Evolutionary conservation across 2,329 filamentous ascomycete species (phyloP).

Genomic region (Pseudocercospora ulei): DNA sequence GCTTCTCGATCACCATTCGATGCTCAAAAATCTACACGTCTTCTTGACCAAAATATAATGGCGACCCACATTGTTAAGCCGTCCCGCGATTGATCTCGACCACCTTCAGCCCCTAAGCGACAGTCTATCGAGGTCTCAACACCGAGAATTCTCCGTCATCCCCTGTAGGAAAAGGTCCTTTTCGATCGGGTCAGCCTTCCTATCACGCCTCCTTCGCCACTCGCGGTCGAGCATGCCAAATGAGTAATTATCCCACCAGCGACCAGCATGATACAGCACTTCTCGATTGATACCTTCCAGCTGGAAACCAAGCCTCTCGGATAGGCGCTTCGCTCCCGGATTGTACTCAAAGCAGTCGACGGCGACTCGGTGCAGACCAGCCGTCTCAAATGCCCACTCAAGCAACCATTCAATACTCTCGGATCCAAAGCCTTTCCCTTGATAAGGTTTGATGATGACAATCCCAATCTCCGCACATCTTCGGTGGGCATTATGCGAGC

Average conservation of each 20-base stretch:
- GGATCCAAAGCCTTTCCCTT: conserved; percentile 40
- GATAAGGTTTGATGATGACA: conserved; percentile 33
- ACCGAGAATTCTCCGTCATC: conserved; percentile 2
- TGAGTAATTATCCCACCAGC: conserved; percentile 33
- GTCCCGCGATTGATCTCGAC: too few species aligned
- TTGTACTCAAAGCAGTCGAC: conserved; percentile 41
- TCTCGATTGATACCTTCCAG: conserved; percentile 40
- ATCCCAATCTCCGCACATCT: conserved; percentile 39
- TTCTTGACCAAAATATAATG: too few species aligned
- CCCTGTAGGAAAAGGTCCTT: conserved; percentile 1
- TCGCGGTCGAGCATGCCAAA: conserved; percentile 38
- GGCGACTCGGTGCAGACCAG: conserved; percentile 40
- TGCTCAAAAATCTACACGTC: too few species aligned
- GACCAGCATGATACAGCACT: conserved; percentile 38
- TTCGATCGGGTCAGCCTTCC: neutral
- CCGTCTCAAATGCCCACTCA: conserved; percentile 42
- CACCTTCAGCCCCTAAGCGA: too few species aligned
- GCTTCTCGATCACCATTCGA: too few species aligned
- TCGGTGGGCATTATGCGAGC: conserved; percentile 33
- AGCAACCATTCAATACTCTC: conserved; percentile 44
- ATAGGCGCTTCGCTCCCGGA: conserved; percentile 38
- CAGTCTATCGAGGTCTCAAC: too few species aligned
- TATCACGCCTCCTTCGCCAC: conserved; percentile 29
- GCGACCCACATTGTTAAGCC: too few species aligned
- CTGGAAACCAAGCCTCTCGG: conserved; percentile 42